Base-by-base conservation (phyloP, 768 basidiomycete species). In the Mycena alexandri region DNA sequence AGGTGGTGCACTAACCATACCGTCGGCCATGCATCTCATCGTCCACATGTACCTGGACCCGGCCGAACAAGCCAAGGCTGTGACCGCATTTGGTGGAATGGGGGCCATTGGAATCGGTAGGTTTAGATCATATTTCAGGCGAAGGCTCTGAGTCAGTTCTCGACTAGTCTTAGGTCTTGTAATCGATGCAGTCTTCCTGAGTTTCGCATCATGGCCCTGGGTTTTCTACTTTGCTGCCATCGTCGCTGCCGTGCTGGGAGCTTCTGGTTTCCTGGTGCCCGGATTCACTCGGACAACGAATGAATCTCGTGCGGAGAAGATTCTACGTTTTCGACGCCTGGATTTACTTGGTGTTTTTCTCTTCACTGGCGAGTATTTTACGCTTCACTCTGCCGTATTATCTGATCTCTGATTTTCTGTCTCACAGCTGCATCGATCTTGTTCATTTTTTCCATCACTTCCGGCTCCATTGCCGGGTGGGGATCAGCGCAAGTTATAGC, bases 401-500 rank as follows among this genome's bases (percentile, higher is more conserved):
- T n/a, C n/a, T n/a, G n/a, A n/a, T n/a, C n/a, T n/a, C n/a, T n/a
- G n/a, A n/a, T n/a, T n/a, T n/a, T 19, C 33, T 19, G 13, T 34
- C 17, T 16, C 3, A 19, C 63, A 83, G 81, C 69, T 29, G 75
- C 81, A 24, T 64, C 82, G 59, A 73, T 83, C 53, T 67, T 84
- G 34, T 81, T 83, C 59, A 79, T 84, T 4, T 83, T 83, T 52
- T 79, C 82, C 2, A 72, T 83, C n/a, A 85, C 82, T 0, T 79
- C 81, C 36, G 86, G 85, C 24, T 82, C 88, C 9, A 79, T 80
- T 19, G 75, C 74, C 54, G 86, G 88, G 22, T 89, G 89, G 89
- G 74, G 72, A 6, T 74, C 80, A 1, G 79, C 84, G 6, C 67
- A 74, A 19, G 85, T 88, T 61, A 73, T 89, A 54, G 78, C 75